phyloP scores from a whole-genome alignment of 495 filamentous ascomycete species.

The Penicillium arizonense region DNA sequence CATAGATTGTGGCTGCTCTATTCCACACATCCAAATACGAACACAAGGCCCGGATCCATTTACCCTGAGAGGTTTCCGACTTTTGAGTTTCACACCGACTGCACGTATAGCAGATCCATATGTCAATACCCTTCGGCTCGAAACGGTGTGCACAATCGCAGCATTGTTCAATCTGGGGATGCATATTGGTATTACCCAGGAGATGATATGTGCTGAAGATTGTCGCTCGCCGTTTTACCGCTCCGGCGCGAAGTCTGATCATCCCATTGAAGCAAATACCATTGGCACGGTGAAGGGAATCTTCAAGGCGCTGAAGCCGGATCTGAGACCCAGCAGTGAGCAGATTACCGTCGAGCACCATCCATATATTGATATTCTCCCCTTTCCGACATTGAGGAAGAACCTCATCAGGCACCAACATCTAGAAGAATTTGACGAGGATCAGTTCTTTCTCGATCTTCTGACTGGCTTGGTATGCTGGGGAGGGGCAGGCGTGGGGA shows the following conservation, averaged over 20 bases:
- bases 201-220: constrained; percentile 21
- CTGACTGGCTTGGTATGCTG: constrained; percentile 25
- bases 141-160: constrained; percentile 19
- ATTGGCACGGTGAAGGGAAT: constrained; percentile 6
- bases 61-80: constrained; percentile 1
- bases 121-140: constrained; percentile 23
- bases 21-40: constrained; percentile 14
- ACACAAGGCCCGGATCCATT: not conserved
- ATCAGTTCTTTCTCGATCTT: constrained; percentile 23
- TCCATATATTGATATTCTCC: constrained; percentile 27
- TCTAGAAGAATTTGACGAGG: constrained; percentile 20
- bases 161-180: constrained; percentile 12
- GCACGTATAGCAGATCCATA: constrained; percentile 19
- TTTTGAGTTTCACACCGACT: constrained; percentile 6
- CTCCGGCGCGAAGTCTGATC: constrained; percentile 5
- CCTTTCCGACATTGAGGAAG: constrained; percentile 25
- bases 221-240: constrained; percentile 24
- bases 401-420: constrained; percentile 18
- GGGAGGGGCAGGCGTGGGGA: constrained; percentile 23
- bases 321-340: constrained; percentile 23
- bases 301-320: constrained; percentile 25
- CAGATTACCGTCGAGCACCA: constrained; percentile 27
- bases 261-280: not conserved
- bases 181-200: constrained; percentile 24
- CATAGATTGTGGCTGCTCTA: constrained; percentile 15